Base-by-base conservation (phyloP, 176 grass and related monocot species). In the Bothriochloa decipiens region DNA sequence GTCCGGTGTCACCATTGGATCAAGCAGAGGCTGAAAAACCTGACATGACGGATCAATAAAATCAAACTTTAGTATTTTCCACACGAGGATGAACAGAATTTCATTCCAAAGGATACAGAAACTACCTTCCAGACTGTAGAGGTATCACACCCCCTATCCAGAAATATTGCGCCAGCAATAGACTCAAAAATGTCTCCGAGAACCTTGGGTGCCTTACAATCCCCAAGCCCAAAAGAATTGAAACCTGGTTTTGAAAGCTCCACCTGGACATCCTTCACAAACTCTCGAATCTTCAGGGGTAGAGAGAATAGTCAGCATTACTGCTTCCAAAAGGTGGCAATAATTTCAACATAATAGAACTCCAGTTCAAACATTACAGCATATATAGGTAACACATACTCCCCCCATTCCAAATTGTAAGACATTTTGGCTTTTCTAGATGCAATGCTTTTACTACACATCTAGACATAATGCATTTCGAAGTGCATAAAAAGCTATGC, bases 171-270 rank as follows among this genome's bases (percentile, higher is more conserved):
- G 17, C 96, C 93, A 73, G 96, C 93, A 91, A 99, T 92, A 58
- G 96, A 96, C 45, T 99, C 93, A 66, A 99, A 79, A 88, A 99
- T 99, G 71, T 99, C 96, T 70, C 96, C 96, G 28, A 99, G 91
- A 80, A 96, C 93, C 78, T 96, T 99, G 49, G 96, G 96, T 91
- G 93, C 93, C 75, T 96, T 99, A 70, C 93, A 99, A 75, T 99
- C 96, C 78, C 96, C 92, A 79, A 96, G 91, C 50, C 96, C 96
- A 42, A 99, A 99, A 76, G 90, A 99, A 87, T 99, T 99, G 77
- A 99, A 99, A 77, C 86, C 91, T 81, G 93, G 86, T 87, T 96
- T 96, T 16, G 26, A 88, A 73, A 99, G 76, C 75, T 99, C 96
- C 65, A 92, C 91, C 83, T 84, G 90, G n/a, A 84, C 91, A 94